Percentiles rank a stretch among this genome's conserved stretches.
phyloP scores from a whole-genome alignment of 1,284 basidiomycete genomes.

The Coniferiporia sulphurascens region DNA sequence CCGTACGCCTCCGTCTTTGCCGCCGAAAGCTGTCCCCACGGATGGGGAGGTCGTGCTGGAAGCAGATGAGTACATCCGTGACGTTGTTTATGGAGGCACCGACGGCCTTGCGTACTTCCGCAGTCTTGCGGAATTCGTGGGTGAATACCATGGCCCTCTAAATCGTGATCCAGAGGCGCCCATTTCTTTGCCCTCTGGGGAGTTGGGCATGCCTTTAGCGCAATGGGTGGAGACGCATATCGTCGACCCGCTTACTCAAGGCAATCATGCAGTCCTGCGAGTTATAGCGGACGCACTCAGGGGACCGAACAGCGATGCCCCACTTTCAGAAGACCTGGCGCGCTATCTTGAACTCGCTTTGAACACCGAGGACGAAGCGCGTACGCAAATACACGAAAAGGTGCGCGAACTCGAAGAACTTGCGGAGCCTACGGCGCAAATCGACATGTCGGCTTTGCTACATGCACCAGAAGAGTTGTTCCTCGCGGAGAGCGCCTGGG shows the following conservation, averaged over 20 bases:
- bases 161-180: conserved; percentile 10
- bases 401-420: conserved; percentile 41
- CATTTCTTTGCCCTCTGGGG: conserved; percentile 5
- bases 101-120: conserved; percentile 69
- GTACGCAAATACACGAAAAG: conserved; percentile 39
- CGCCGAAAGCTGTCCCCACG: conserved; percentile 10
- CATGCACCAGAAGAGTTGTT: conserved; percentile 58
- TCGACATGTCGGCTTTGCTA: conserved; percentile 67
- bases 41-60: conserved; percentile 41
- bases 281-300: conserved; percentile 24
- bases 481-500: conserved; percentile 58
- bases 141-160: conserved; percentile 21
- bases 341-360: conserved; percentile 19
- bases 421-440: conserved; percentile 35
- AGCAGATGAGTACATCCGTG: conserved; percentile 58
- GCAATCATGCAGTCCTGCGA: conserved; percentile 39
- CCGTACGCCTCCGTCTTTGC: neutral
- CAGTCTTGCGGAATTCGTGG: conserved; percentile 67
- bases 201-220: conserved; percentile 44
- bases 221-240: conserved; percentile 54
- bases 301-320: conserved; percentile 14
- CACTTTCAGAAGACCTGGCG: conserved; percentile 1
- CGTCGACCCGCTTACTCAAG: conserved; percentile 58
- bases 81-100: conserved; percentile 69
- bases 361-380: conserved; percentile 23